Conservation (phyloP, 2,329 filamentous ascomycete genomes). For the Microsporum ferrugineum region DNA sequence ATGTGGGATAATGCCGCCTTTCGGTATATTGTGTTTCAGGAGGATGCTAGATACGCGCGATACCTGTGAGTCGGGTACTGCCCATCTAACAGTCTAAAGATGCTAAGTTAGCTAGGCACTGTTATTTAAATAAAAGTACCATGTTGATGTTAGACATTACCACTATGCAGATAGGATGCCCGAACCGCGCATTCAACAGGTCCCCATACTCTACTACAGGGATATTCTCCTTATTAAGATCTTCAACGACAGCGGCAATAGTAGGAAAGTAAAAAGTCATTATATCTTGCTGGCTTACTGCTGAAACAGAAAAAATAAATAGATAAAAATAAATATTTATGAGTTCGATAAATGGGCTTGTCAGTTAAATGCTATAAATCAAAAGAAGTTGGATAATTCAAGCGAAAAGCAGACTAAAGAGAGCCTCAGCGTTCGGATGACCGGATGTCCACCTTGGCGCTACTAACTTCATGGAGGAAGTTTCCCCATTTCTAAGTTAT, state of each 20-base stretch:
- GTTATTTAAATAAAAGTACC: not conserved
- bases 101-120: not conserved
- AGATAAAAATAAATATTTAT: too few species aligned
- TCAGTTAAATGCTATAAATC: too few species aligned
- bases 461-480: too few species aligned
- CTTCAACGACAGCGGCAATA: not conserved
- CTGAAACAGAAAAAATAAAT: too few species aligned
- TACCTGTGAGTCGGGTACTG: constrained; percentile 3
- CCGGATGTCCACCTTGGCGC: too few species aligned
- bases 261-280: not conserved
- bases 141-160: not conserved
- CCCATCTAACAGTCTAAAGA: constrained; percentile 5
- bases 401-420: too few species aligned
- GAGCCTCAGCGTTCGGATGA: too few species aligned
- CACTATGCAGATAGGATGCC: not conserved
- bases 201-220: constrained; percentile 8
- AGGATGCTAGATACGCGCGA: not conserved
- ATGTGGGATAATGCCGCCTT: not conserved
- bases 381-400: too few species aligned
- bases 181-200: constrained; percentile 7
- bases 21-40: constrained; percentile 2
- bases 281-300: not conserved
- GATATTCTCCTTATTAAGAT: constrained; percentile 4
- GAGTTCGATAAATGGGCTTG: too few species aligned
- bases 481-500: too few species aligned